Evolutionary conservation across 805 yeast species (phyloP).

Genomic region (Lipomyces orientalis): DNA sequence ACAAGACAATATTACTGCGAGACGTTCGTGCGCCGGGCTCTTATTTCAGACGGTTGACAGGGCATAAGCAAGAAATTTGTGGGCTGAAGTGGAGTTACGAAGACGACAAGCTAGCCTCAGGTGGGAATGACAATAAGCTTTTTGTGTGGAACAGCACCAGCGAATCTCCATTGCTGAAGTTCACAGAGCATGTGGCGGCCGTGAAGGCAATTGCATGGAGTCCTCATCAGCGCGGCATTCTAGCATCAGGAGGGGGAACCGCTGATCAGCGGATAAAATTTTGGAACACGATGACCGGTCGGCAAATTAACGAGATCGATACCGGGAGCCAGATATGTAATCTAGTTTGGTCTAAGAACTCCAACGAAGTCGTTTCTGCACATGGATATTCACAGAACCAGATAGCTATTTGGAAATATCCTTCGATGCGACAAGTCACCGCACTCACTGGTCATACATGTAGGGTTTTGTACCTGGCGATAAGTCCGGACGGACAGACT

Average conservation of each 20-base stretch:
- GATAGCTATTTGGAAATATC: constrained; percentile 91
- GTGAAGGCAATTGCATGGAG: constrained; percentile 98
- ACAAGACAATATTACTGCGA: constrained; percentile 80
- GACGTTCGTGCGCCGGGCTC: constrained; percentile 91
- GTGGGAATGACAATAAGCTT: constrained; percentile 90
- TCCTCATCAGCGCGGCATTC: constrained; percentile 91
- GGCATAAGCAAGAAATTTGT: constrained; percentile 93
- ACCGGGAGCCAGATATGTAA: constrained; percentile 98
- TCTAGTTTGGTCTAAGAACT: constrained; percentile 87
- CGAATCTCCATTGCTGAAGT: constrained; percentile 68
- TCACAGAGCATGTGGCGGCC: constrained; percentile 89
- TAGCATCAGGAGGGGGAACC: constrained; percentile 97
- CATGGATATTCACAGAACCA: constrained; percentile 94
- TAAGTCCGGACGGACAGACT: constrained; percentile 95
- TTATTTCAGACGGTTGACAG: constrained; percentile 69
- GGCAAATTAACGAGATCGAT: constrained; percentile 76
- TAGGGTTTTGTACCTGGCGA: constrained; percentile 83
- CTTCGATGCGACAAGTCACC: constrained; percentile 89
- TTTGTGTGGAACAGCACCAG: constrained; percentile 85
- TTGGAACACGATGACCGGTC: constrained; percentile 88
- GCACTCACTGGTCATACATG: constrained; percentile 93
- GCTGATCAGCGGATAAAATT: constrained; percentile 87
- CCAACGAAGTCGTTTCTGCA: constrained; percentile 90
- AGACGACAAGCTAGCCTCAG: constrained; percentile 90
- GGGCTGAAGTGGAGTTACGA: constrained; percentile 93